Base-by-base conservation (phyloP, 1,139 yeast genomes). In the Hansenula sp. region DNA sequence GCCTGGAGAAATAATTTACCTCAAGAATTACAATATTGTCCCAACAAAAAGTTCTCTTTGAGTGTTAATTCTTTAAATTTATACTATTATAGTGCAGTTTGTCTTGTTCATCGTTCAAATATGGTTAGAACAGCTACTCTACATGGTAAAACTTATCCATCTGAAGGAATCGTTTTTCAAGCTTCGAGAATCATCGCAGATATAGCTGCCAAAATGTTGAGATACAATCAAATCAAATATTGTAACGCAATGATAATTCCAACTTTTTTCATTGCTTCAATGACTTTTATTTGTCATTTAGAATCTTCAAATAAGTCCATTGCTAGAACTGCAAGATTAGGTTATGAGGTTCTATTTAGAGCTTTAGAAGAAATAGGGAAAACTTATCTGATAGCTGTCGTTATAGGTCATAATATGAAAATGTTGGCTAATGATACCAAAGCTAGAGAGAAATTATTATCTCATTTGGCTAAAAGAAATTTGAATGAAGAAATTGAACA, bases 121-220 rank as follows among this genome's bases (percentile, higher is more conserved):
- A 78, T 86, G 54, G 51, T 59, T 17, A 56, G 57, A 38, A 45
- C 58, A 9, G 51, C 54, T 2, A 47, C 47, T 13, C 39, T 44
- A 10, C 47, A 52, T 42, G 61, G 57, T 35, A 56, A 45, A 49
- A 54, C 50, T 32, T 59, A 75, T 73, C 55, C 79, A 74, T 58
- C 60, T 10, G 77, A 93, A 86, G 90, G 93, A 13, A 85, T 87
- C 49, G 84, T 91, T 3, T 86, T 86, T 68, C 91, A 85, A 61
- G 89, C 95, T 0, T 89, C 94, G 1, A 79, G 88, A 58, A 84
- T 84, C 84, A 82, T 86, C 50, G 78, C 86, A 7, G 72, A 81
- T 47, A 82, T 86, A 43, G 69, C 80, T 38, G 84, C 83, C 47
- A 79, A 78, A 47, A 57, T 86, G 49, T 63, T 76, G 32, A 77